A percentile compares a stretch with the other conserved stretches of the same genome.
Conservation (phyloP, 2,329 filamentous ascomycete genomes). For the Colletotrichum costaricense region DNA sequence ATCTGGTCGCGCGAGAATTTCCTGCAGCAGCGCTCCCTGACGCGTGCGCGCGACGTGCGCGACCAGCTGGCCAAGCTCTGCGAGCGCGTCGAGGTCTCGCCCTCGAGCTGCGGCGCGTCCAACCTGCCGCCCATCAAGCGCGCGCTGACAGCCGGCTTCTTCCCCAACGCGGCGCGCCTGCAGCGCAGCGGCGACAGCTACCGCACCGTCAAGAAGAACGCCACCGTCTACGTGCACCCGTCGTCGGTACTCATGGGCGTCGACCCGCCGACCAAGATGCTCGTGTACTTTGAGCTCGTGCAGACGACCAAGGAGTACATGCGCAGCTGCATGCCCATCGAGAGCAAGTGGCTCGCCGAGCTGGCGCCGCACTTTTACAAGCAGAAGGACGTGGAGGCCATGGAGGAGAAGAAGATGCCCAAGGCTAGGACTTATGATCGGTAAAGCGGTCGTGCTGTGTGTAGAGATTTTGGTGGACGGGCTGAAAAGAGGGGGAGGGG, state of each 20-base stretch:
- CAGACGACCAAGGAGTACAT: conserved; percentile 93
- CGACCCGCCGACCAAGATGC: conserved; percentile 81
- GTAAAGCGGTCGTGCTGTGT: not conserved
- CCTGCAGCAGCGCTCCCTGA: conserved; percentile 89
- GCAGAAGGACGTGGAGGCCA: conserved; percentile 84
- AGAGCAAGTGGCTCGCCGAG: conserved; percentile 87
- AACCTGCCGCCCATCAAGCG: conserved; percentile 87
- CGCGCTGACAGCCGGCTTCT: conserved; percentile 91
- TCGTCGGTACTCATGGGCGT: conserved; percentile 82
- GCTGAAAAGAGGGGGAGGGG: too few relatives aligned
- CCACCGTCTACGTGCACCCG: conserved; percentile 92
- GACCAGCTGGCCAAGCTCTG: conserved; percentile 94
- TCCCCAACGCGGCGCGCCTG: conserved; percentile 88
- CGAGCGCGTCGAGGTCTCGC: conserved; percentile 88
- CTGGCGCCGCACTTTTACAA: conserved; percentile 96
- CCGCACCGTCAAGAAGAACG: conserved; percentile 89
- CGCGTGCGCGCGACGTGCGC: conserved; percentile 87
- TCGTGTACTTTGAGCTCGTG: conserved; percentile 88
- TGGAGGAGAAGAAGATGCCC: conserved; percentile 78
- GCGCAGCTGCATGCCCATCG: conserved; percentile 86
- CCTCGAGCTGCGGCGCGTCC: conserved; percentile 73
- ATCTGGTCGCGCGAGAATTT: conserved; percentile 96
- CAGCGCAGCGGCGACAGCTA: conserved; percentile 89
- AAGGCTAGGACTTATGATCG: conserved; percentile 43
- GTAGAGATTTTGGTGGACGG: not conserved